Base-by-base conservation (phyloP, 2,329 filamentous ascomycete genomes). In the Penicillium sp. region DNA sequence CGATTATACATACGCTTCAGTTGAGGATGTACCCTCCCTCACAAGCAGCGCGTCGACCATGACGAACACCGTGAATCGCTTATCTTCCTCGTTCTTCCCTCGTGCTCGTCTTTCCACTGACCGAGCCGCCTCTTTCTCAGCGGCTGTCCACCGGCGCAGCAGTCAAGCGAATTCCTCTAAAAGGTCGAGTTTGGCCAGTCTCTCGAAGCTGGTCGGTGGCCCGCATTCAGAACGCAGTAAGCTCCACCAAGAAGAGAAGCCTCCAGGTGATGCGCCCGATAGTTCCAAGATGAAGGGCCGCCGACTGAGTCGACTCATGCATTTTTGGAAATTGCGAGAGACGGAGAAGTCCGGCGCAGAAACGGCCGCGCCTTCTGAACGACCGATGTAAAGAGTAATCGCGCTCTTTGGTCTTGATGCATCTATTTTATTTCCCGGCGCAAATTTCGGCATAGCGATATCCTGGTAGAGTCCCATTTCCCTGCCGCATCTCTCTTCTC, bases 321-420 rank as follows among this genome's bases (percentile, higher is more conserved):
- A 73, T 52, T 77, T 77, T 55, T 77, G 75, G 75, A 73, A 72
- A 59, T 61, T 66, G 23, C 77, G 74, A 57, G 75, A 76, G 44
- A 76, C 74, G 52, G 65, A 71, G 39, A 69, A 66, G 56, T 28
- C 56, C 35, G 48, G 52, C 29, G 55, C 55, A 29, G 52, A 59
- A 46, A 35, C 51, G 35, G 35, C 54, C 44, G 50, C 54, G 32
- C 43, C 61, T 49, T 44, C 50, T 8, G 60, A 67, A 50, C 50
- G 46, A 47, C 56, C 54, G 48, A 53, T 60, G 57, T 58, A 31
- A 58, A 53, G 53, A 39, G 25, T 43, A 32, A 48, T 23, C 4
- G 20, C 4, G 44, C 54, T 49, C 39, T 52, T 50, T 49, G 50
- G 42, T 49, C 52, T 54, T 42, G 42, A 50, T 54, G 56, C 56